Conservation (phyloP, 345 rosid species). For the Euphorbia peplus region DNA sequence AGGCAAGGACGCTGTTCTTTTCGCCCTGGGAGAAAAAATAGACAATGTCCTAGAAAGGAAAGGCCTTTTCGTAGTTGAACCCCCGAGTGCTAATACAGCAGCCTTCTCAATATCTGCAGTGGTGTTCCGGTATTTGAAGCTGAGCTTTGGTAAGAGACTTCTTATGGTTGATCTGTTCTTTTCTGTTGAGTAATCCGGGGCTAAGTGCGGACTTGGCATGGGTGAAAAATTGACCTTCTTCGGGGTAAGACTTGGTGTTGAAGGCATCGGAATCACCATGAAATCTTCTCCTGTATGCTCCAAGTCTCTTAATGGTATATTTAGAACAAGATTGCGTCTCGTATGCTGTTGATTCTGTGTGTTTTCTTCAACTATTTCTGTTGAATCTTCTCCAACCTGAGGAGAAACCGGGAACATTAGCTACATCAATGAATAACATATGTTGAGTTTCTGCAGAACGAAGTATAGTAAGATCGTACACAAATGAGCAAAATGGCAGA, state of each 20-base stretch:
- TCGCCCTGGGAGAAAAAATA: slow-evolving; percentile 50
- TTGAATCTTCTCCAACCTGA: slow-evolving; percentile 46
- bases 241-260: slow-evolving; percentile 54
- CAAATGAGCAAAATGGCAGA: neutral
- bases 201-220: slow-evolving; percentile 54
- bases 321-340: slow-evolving; percentile 38
- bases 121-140: slow-evolving; percentile 56
- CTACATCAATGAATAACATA: neutral
- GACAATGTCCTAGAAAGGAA: slow-evolving; percentile 54
- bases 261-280: slow-evolving; percentile 40
- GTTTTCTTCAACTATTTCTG: slow-evolving; percentile 68
- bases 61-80: slow-evolving; percentile 41
- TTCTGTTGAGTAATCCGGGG: slow-evolving; percentile 39
- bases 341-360: slow-evolving; percentile 24
- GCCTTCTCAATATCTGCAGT: slow-evolving; percentile 72
- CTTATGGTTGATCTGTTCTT: slow-evolving; percentile 50
- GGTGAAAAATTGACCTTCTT: slow-evolving; percentile 84
- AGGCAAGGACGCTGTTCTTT: slow-evolving; percentile 64
- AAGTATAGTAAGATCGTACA: too few relatives aligned
- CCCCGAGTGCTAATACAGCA: slow-evolving; percentile 56
- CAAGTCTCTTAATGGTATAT: slow-evolving; percentile 41
- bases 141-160: slow-evolving; percentile 66
- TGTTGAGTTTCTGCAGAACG: neutral
- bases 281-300: slow-evolving; percentile 41
- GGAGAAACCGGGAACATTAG: slow-evolving; percentile 1